Base-by-base conservation (phyloP, 169 alveolate genomes). In the Theileria annulata region DNA sequence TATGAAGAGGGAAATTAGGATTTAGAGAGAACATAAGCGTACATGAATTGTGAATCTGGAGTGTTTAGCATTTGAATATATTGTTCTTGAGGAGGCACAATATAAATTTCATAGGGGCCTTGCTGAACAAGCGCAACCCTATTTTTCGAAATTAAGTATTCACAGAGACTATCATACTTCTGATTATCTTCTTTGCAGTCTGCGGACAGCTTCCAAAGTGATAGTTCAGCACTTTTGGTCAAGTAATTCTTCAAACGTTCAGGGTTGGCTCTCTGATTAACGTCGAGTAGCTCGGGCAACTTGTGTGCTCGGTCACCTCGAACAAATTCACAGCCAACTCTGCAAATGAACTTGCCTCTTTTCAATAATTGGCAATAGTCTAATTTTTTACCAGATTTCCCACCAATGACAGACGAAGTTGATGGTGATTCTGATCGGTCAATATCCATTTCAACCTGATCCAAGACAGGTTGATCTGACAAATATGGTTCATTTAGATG, bases 121-220 rank as follows among this genome's bases (percentile, higher is more conserved):
- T 69, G 78, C 71, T 88, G 92, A 27, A 87, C 81, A 37, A 88
- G 86, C 2, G 92, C 93, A 15, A 88, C 86, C 12, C 93, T 27
- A 19, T 83, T 71, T 77, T 88, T 88, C 19, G 86, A 62, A n/a
- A 88, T 76, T 56, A 88, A 67, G 58, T 88, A 88, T 37, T 88
- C 93, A 54, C 93, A 88, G 3, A 88, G 77, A n/a, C 71, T 63
- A 59, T 88, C 93, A 60, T 88, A 88, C 58, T 86, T 84, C 51
- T 37, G 69, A 54, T 88, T 86, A 63, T 88, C 93, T 35, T 78
- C 88, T 31, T 62, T 58, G 28, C 88, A 48, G 30, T 88, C 93
- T 0, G 93, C 92, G 25, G 91, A 92, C 68, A 88, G 27, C 59
- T 88, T 91, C 93, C 93, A 88, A 21, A 80, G 75, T 5, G 93